These are phyloP conservation scores for Fusarium penzigii DNA, from an alignment of 2,329 filamentous ascomycete genomes.

Conservation along the genomic window DNA sequence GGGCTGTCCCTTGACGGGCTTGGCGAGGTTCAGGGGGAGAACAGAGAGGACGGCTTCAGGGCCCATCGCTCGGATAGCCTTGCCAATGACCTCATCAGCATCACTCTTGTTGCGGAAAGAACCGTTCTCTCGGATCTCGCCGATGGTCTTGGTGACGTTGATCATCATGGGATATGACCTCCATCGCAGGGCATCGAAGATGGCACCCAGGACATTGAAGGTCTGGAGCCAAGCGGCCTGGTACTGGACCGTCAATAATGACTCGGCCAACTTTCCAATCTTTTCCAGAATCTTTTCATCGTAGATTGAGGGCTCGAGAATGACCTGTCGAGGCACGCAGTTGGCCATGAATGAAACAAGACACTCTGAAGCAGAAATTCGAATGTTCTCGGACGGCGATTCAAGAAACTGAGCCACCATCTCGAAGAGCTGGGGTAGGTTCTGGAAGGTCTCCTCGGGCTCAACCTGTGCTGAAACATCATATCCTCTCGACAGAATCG, in stretches of 20 bases:
- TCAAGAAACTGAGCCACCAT: slow-evolving; percentile 80
- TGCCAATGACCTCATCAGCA: slow-evolving; percentile 85
- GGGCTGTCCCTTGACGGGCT: slow-evolving; percentile 73
- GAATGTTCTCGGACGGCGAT: slow-evolving; percentile 88
- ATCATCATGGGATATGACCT: slow-evolving; percentile 76
- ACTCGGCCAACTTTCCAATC: slow-evolving; percentile 70
- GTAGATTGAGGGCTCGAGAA: slow-evolving; percentile 86
- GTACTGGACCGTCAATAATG: slow-evolving; percentile 84
- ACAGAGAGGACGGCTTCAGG: slow-evolving; percentile 80
- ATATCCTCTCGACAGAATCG: slow-evolving; percentile 90
- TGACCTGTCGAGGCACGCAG: slow-evolving; percentile 79
- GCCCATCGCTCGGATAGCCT: slow-evolving; percentile 87
- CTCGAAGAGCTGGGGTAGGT: slow-evolving; percentile 80
- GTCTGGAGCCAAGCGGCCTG: slow-evolving; percentile 95
- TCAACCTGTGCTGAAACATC: slow-evolving; percentile 89
- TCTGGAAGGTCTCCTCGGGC: slow-evolving; percentile 88
- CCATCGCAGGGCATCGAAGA: slow-evolving; percentile 88
- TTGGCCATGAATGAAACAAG: slow-evolving; percentile 90
- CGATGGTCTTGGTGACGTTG: slow-evolving; percentile 75
- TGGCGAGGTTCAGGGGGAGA: slow-evolving; percentile 81
- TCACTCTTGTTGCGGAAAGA: slow-evolving; percentile 94
- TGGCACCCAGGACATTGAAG: slow-evolving; percentile 82
- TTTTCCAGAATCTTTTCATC: slow-evolving; percentile 90
- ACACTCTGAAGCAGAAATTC: slow-evolving; percentile 92
- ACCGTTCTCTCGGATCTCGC: slow-evolving; percentile 83